Percentiles rank a stretch among this genome's conserved stretches.
These are phyloP conservation scores for Ustanciosporium gigantosporum DNA, from an alignment of 1,284 basidiomycete species.

Conservation along the genomic window DNA sequence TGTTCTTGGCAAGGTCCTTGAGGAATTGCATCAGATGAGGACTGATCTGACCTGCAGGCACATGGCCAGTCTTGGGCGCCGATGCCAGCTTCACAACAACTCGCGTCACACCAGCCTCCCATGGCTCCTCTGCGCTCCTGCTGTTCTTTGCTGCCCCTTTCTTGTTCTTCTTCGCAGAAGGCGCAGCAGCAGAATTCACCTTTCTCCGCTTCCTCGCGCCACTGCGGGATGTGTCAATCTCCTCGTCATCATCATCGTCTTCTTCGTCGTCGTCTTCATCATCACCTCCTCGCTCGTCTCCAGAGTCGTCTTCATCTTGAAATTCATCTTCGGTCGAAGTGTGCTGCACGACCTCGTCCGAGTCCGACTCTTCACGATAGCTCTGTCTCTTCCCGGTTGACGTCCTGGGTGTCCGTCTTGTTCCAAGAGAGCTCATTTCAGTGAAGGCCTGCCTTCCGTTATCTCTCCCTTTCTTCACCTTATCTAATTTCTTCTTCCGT, in stretches of 20 bases:
- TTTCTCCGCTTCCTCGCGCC: too few species aligned
- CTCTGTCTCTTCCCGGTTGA: slow-evolving; percentile 6
- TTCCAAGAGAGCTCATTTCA: slow-evolving; percentile 19
- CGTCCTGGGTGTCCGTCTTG: too few species aligned
- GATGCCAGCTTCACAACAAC: slow-evolving; percentile 20
- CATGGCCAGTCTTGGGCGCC: slow-evolving; percentile 58
- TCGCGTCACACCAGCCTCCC: slow-evolving; percentile 22
- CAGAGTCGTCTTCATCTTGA: slow-evolving; percentile 3
- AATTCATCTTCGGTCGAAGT: slow-evolving; percentile 10
- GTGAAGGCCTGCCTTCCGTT: too few species aligned
- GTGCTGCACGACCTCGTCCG: slow-evolving; percentile 4
- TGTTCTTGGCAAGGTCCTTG: slow-evolving; percentile 69
- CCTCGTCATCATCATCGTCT: background rate
- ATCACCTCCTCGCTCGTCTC: slow-evolving; percentile 1
- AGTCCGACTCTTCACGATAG: slow-evolving; percentile 13
- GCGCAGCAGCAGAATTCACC: background rate
- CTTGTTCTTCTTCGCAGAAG: background rate
- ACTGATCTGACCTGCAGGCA: slow-evolving; percentile 81
- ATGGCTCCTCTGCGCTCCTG: slow-evolving; percentile 1
- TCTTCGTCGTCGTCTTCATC: background rate
- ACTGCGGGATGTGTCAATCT: background rate
- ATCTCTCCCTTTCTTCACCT: too few species aligned
- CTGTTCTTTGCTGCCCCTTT: background rate
- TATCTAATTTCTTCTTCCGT: too few species aligned
- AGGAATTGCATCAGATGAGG: slow-evolving; percentile 81